phyloP scores from a whole-genome alignment of 495 filamentous ascomycete genomes.

The Aspergillus panamensis region DNA sequence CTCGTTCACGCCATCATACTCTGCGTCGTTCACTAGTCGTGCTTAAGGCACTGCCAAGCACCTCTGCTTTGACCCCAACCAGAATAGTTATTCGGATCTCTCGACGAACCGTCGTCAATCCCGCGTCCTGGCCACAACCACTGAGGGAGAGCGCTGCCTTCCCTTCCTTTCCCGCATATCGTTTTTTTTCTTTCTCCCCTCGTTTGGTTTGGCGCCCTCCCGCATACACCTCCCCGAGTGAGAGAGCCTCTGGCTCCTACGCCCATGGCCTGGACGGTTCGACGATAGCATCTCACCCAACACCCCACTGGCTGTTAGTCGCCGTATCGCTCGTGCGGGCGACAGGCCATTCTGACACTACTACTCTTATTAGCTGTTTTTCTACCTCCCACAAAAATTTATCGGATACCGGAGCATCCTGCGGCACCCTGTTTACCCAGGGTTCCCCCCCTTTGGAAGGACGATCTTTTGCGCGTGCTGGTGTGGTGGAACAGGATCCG shows the following conservation, averaged over 20 bases:
- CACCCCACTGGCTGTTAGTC: slow-evolving; percentile 9
- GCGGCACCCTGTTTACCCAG: not conserved
- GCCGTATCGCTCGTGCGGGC: slow-evolving; percentile 1
- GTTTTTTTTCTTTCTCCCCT: not conserved
- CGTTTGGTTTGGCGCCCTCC: not conserved
- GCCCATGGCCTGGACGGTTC: slow-evolving; percentile 14
- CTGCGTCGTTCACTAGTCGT: not conserved
- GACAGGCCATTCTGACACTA: not conserved
- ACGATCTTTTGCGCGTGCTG: slow-evolving; percentile 7
- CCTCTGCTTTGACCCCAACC: slow-evolving; percentile 21
- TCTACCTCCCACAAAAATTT: slow-evolving; percentile 2
- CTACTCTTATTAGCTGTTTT: not conserved
- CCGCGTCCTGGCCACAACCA: slow-evolving; percentile 3
- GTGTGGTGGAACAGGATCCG: slow-evolving; percentile 10
- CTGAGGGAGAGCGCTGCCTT: slow-evolving; percentile 3
- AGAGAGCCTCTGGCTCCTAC: slow-evolving; percentile 5
- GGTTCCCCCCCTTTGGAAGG: not conserved
- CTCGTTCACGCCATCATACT: not conserved
- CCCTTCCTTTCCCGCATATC: not conserved
- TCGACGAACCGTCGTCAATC: slow-evolving; percentile 2
- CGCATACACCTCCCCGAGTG: not conserved
- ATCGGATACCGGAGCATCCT: not conserved
- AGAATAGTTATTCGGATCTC: slow-evolving; percentile 6
- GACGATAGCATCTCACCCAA: slow-evolving; percentile 6
- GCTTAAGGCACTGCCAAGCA: slow-evolving; percentile 21